Evolutionary conservation across 306 rosid genomes (phyloP).

Genomic region (Vicia sativa): DNA sequence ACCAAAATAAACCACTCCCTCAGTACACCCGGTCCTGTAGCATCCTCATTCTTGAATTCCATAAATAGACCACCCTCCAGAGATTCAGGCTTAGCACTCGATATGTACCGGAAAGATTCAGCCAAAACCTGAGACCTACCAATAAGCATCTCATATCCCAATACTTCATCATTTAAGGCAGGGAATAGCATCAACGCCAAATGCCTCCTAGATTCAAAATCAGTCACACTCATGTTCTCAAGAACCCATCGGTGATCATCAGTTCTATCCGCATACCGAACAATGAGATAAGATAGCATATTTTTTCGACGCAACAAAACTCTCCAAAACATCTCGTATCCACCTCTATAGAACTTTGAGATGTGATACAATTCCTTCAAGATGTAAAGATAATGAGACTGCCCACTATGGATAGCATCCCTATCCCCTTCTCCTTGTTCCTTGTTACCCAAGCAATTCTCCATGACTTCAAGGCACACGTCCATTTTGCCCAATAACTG

Average conservation of each 20-base stretch:
- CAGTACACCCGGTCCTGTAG: conserved; percentile 87
- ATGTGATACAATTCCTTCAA: conserved; percentile 59
- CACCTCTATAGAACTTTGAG: conserved; percentile 56
- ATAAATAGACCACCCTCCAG: conserved; percentile 63
- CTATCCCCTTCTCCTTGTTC: conserved; percentile 28
- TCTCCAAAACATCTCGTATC: conserved; percentile 57
- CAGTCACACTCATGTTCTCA: conserved; percentile 52
- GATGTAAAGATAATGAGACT: conserved; percentile 62
- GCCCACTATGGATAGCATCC: conserved; percentile 33
- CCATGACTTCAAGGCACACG: conserved; percentile 55
- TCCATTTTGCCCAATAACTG: conserved; percentile 56
- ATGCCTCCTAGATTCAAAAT: conserved; percentile 77
- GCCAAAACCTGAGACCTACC: conserved; percentile 72
- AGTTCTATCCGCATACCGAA: conserved; percentile 45
- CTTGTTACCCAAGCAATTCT: conserved; percentile 45
- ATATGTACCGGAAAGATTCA: conserved; percentile 72
- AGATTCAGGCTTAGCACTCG: conserved; percentile 49
- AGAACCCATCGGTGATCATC: conserved; percentile 71
- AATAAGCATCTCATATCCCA: conserved; percentile 76
- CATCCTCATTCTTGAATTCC: conserved; percentile 84
- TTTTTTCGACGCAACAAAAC: conserved; percentile 46
- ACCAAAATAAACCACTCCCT: conserved; percentile 88
- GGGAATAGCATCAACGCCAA: conserved; percentile 75
- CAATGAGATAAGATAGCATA: conserved; percentile 50
- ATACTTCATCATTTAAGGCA: conserved; percentile 55